A percentile compares a stretch with the other conserved stretches of the same genome.
Conservation (phyloP, 2,329 filamentous ascomycete genomes). For the Fusarium humuli region DNA sequence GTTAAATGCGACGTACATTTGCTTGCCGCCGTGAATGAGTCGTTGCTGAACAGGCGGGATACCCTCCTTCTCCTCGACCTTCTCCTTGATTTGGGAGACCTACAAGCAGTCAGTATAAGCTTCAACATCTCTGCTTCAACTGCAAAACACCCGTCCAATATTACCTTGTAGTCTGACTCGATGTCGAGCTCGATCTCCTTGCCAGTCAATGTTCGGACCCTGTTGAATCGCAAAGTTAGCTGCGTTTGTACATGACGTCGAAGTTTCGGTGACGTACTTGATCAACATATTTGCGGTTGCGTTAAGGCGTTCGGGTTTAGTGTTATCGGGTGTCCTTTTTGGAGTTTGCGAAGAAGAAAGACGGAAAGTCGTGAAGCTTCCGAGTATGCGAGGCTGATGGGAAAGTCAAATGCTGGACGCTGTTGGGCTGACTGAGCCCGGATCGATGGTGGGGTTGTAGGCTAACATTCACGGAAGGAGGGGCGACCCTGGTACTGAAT, state of each 20-base stretch:
- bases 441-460: conserved; percentile 42
- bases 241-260: conserved; percentile 17
- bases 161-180: conserved; percentile 91
- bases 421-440: conserved; percentile 38
- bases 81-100: conserved; percentile 98
- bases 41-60: conserved; percentile 97
- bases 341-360: not conserved
- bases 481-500: conserved; percentile 26
- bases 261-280: conserved; percentile 57
- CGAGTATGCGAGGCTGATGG: conserved; percentile 41
- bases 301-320: not conserved
- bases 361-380: conserved; percentile 8
- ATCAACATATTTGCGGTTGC: conserved; percentile 56
- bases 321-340: not conserved
- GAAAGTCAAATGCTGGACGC: conserved; percentile 23
- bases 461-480: conserved; percentile 35
- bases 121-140: not conserved
- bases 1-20: conserved; percentile 74
- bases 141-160: conserved; percentile 5
- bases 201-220: conserved; percentile 96
- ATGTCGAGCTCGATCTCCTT: conserved; percentile 99
- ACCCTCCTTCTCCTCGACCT: conserved; percentile 98
- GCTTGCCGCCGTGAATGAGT: conserved; percentile 96
- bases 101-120: conserved; percentile 53
- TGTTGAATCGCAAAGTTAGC: conserved; percentile 55